These are phyloP conservation scores for Psilocybe cyanescens DNA, from an alignment of 768 basidiomycete genomes.

Conservation along the genomic window DNA sequence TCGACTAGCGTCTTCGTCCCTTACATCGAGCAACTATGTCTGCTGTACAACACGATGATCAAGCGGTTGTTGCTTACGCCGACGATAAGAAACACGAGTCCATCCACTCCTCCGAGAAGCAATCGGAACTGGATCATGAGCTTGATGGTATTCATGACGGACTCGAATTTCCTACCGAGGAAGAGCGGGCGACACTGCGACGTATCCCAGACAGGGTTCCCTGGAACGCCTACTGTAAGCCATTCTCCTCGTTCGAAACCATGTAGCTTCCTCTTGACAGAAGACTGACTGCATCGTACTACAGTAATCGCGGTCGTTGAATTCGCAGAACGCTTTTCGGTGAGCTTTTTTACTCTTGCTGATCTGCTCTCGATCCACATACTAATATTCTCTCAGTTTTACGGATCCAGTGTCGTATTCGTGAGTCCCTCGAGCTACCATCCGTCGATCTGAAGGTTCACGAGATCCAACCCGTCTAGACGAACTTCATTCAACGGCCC, in stretches of 20 bases:
- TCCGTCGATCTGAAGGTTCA: background rate
- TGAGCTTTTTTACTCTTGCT: conserved; percentile 26
- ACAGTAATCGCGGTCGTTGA: conserved; percentile 70
- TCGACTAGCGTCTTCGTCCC: background rate
- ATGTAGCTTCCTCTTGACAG: background rate
- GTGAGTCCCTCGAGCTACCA: conserved; percentile 27
- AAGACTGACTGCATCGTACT: background rate
- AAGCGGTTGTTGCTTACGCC: conserved; percentile 16
- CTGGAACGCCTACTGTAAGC: conserved; percentile 58
- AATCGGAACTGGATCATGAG: conserved; percentile 22
- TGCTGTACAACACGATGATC: conserved; percentile 21
- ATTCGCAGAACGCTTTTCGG: conserved; percentile 76
- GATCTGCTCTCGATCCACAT: background rate
- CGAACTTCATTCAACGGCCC: conserved; percentile 76
- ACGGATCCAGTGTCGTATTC: conserved; percentile 54
- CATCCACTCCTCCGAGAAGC: conserved; percentile 16
- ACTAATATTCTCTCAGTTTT: conserved; percentile 34
- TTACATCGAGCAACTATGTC: conserved; percentile 22
- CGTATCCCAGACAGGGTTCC: conserved; percentile 64
- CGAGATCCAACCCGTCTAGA: conserved; percentile 33
- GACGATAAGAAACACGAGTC: conserved; percentile 20
- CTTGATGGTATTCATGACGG: conserved; percentile 48
- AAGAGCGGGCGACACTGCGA: conserved; percentile 60
- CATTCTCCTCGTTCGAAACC: background rate
- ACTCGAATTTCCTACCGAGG: conserved; percentile 65